A percentile compares a stretch with the other conserved stretches of the same genome.
These are phyloP conservation scores for Pseudogymnoascus sp. DNA, from an alignment of 2,329 filamentous ascomycete genomes.

Conservation along the genomic window DNA sequence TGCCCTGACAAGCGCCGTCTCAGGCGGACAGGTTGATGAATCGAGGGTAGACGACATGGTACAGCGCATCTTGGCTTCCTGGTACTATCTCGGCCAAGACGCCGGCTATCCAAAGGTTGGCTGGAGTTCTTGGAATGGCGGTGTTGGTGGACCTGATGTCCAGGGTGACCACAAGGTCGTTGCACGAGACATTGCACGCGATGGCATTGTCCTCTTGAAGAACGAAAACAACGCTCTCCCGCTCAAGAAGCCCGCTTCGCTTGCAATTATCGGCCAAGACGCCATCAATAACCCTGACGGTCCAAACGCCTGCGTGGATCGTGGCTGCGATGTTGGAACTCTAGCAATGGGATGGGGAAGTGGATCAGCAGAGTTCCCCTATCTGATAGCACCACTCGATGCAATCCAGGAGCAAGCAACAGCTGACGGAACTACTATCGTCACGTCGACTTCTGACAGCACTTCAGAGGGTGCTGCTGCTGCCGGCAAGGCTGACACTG, in stretches of 20 bases:
- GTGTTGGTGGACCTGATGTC: constrained; percentile 34
- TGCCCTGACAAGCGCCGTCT: constrained; percentile 43
- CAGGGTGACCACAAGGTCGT: constrained; percentile 55
- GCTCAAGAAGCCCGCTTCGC: constrained; percentile 42
- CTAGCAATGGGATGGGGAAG: constrained; percentile 56
- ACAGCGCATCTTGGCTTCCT: constrained; percentile 53
- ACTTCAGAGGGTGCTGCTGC: constrained; percentile 19
- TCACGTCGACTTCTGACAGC: constrained; percentile 47
- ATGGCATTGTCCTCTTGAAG: constrained; percentile 60
- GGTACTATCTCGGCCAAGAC: constrained; percentile 49
- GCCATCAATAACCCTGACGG: constrained; percentile 52
- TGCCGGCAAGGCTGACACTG: constrained; percentile 45
- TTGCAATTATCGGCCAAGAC: constrained; percentile 56
- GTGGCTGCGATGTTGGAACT: constrained; percentile 52
- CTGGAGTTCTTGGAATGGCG: constrained; percentile 32
- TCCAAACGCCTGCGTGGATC: constrained; percentile 55
- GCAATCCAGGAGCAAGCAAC: constrained; percentile 53
- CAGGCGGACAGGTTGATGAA: constrained; percentile 47
- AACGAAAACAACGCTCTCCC: constrained; percentile 51
- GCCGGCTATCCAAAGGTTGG: constrained; percentile 40
- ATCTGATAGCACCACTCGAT: constrained; percentile 56
- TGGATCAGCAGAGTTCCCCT: constrained; percentile 25
- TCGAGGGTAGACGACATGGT: constrained; percentile 60
- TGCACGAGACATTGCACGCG: constrained; percentile 45
- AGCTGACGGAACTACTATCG: constrained; percentile 43